These are phyloP conservation scores for Sporothrix mexicana DNA, from an alignment of 2,329 filamentous ascomycete species.

Conservation along the genomic window DNA sequence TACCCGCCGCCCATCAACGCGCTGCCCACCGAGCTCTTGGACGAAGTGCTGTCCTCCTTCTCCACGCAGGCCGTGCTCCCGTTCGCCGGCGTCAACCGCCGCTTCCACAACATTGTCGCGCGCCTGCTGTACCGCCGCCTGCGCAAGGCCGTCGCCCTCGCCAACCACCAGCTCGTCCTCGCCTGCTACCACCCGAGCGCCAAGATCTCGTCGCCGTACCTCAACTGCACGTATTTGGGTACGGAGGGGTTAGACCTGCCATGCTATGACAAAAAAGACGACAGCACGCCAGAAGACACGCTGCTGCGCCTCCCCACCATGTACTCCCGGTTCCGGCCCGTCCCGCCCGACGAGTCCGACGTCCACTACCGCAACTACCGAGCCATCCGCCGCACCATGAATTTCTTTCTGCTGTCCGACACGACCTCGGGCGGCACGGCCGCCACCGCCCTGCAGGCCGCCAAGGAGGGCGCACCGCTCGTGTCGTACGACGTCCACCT, in stretches of 20 bases:
- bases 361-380: slow-evolving; percentile 41
- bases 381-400: slow-evolving; percentile 30
- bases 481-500: slow-evolving; percentile 67
- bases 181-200: slow-evolving; percentile 78
- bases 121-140: slow-evolving; percentile 44
- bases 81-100: slow-evolving; percentile 42
- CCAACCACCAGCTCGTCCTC: slow-evolving; percentile 71
- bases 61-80: slow-evolving; percentile 42
- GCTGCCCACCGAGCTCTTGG: slow-evolving; percentile 42
- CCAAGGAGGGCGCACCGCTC: slow-evolving; percentile 21
- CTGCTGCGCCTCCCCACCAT: slow-evolving; percentile 57
- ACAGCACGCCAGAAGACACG: slow-evolving; percentile 42
- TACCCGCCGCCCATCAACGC: slow-evolving; percentile 10
- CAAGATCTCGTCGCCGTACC: slow-evolving; percentile 70
- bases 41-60: slow-evolving; percentile 42
- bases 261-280: slow-evolving; percentile 42
- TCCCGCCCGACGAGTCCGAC: slow-evolving; percentile 56
- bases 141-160: slow-evolving; percentile 57
- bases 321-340: slow-evolving; percentile 74
- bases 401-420: slow-evolving; percentile 36
- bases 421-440: slow-evolving; percentile 12
- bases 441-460: background rate
- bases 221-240: slow-evolving; percentile 69
- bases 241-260: slow-evolving; percentile 63
- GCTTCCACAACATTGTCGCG: slow-evolving; percentile 43